Base-by-base conservation (phyloP, 768 basidiomycete species). In the Kwoniella sp. region DNA sequence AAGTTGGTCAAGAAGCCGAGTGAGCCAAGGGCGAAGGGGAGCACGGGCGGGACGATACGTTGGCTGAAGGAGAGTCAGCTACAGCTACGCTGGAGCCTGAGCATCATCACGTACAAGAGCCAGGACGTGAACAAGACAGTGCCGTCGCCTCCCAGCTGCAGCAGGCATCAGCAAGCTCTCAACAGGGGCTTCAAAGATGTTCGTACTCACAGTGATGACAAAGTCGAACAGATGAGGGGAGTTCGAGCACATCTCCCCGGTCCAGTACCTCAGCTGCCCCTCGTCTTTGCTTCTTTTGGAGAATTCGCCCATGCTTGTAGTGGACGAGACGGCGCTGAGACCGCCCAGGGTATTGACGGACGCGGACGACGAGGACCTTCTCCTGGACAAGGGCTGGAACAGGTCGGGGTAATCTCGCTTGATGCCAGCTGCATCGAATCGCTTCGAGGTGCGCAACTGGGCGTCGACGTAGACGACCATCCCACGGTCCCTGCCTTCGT, bases 41-140 rank as follows among this genome's bases (percentile, higher is more conserved):
- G 84, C 31, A 98, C 90, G 11, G 95, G 95, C n/a, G 95, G 95
- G 14, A 98, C 95, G 66, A 99, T 89, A 46, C 85, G 84, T 73
- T 99, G 95, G 78, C 52, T 54, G 27, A 20, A 28, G 10, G 5
- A 15, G 9, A 23, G 14, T 12, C 8, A 5, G 9, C 6, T 39
- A 53, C 38, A 53, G 56, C 39, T 41, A 8, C 17, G 14, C 14
- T 11, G 17, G n/a, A 22, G 33, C 40, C 17, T 23, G 6, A n/a
- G n/a, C n/a, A n/a, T n/a, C n/a, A n/a, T 40, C 23, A 62, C 64
- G 57, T 23, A 69, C 67, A 99, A 99, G 27, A 99, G 79, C 95
- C 95, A 98, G 3, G 95, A 98, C 5, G 95, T 95, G 77, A 96
- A 99, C 14, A 99, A 82, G 2, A 98, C 92, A 0, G 95, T 99